Base-by-base conservation (phyloP, 202 grass and related monocot species). In the Schoenoplectus tabernaemontani region DNA sequence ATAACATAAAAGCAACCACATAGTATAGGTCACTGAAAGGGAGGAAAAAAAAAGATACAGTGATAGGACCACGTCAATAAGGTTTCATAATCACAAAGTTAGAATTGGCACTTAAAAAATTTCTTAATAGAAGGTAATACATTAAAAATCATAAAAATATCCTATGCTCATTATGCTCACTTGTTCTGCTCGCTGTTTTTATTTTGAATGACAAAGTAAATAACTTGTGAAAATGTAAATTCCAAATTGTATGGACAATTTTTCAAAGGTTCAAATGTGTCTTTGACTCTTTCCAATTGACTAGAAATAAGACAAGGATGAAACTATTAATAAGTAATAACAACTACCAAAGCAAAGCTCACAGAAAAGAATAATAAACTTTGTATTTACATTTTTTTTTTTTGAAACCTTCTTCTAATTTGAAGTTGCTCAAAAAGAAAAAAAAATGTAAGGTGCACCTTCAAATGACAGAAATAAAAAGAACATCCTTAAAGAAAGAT, bases 171-270 rank as follows among this genome's bases (percentile, higher is more conserved):
- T 12, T 80, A 36, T 65, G 12, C 23, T 80, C 23, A 19, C 39
- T 47, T n/a, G n/a, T 80, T 65, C 63, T 80, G 17, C 17, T 1
- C 24, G 36, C 37, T n/a, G 9, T 4, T 1, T 81, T 59, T 57
- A 72, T 17, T 71, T 72, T 69, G 64, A 47, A 62, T 59, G 81
- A 83, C 70, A 73, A 51, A 10, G 5, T 75, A 13, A 28, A 28
- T 17, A 72, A 50, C 20, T 71, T 50, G 11, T 9, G 1, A 50
- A 16, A 72, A 15, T 13, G 32, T 50, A 15, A 17, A 9, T 72
- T 72, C 17, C 9, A n/a, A n/a, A n/a, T n/a, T n/a, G n/a, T n/a
- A n/a, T n/a, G n/a, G n/a, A n/a, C n/a, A n/a, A n/a, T n/a, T 60
- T 16, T 59, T 59, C 26, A 83, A 57, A 80, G 24, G 6, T 80